Conservation (phyloP, 1,284 basidiomycete genomes). For the Chalciporus piperatoides region DNA sequence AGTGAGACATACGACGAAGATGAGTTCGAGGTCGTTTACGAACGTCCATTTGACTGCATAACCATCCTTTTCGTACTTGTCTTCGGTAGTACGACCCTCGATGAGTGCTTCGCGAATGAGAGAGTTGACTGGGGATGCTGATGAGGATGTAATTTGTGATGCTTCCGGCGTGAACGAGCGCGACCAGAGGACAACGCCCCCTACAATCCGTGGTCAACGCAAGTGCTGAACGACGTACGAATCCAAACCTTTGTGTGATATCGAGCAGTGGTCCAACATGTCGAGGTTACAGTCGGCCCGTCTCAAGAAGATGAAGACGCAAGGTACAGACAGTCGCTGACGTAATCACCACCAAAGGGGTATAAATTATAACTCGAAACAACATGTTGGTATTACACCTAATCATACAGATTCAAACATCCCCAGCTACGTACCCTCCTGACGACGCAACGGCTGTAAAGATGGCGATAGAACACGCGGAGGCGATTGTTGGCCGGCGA, state of each 20-base stretch:
- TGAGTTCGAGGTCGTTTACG: conserved; percentile 89
- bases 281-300: too few relatives aligned
- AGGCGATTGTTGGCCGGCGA: background rate
- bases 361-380: conserved; percentile 14
- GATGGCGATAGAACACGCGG: conserved; percentile 7
- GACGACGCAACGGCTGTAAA: conserved; percentile 26
- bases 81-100: conserved; percentile 73
- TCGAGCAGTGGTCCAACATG: conserved; percentile 89
- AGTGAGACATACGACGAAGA: conserved; percentile 76
- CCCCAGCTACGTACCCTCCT: conserved; percentile 2
- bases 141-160: conserved; percentile 65
- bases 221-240: background rate
- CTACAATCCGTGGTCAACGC: conserved; percentile 39
- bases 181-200: conserved; percentile 91
- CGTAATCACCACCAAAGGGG: conserved; percentile 14
- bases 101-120: conserved; percentile 89
- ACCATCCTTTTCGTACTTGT: conserved; percentile 87
- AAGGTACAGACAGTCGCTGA: too few relatives aligned
- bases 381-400: background rate
- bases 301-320: too few relatives aligned
- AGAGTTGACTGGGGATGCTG: conserved; percentile 84
- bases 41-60: conserved; percentile 92
- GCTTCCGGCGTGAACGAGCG: conserved; percentile 88
- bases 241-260: conserved; percentile 76
- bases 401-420: conserved; percentile 9